Conservation (phyloP, 768 basidiomycete genomes). For the Lanmaoa rubissima region DNA sequence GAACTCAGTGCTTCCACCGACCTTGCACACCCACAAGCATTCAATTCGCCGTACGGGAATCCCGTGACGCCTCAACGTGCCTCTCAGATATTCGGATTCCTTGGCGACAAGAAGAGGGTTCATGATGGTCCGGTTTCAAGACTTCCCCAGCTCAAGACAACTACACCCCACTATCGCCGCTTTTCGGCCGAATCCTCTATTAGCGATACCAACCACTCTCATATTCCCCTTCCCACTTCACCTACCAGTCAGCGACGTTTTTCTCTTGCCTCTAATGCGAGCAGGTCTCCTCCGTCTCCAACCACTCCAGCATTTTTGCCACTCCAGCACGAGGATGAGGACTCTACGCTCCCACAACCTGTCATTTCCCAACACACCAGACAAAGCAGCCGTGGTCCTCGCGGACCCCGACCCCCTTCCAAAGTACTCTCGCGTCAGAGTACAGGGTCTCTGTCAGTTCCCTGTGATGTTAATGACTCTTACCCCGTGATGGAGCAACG, state of each 20-base stretch:
- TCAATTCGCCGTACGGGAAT: constrained; percentile 36
- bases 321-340: constrained; percentile 1
- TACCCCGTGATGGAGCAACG: background rate
- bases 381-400: constrained; percentile 37
- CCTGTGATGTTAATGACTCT: background rate
- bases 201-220: constrained; percentile 25
- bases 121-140: constrained; percentile 34
- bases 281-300: constrained; percentile 11
- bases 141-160: constrained; percentile 31
- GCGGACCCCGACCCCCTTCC: constrained; percentile 42
- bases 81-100: constrained; percentile 73
- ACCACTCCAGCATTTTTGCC: background rate
- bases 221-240: constrained; percentile 15
- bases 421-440: constrained; percentile 35
- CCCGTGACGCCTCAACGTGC: constrained; percentile 62
- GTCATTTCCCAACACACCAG: constrained; percentile 12
- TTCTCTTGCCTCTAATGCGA: constrained; percentile 15
- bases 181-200: constrained; percentile 24
- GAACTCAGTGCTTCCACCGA: constrained; percentile 59
- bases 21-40: constrained; percentile 22
- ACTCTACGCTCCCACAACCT: background rate
- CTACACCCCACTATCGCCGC: constrained; percentile 18
- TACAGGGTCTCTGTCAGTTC: constrained; percentile 12
- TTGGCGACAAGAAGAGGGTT: constrained; percentile 48
- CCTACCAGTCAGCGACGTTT: constrained; percentile 8